Evolutionary conservation across 257 asterid genomes (phyloP).

Genomic region (Solanum paucissectum): DNA sequence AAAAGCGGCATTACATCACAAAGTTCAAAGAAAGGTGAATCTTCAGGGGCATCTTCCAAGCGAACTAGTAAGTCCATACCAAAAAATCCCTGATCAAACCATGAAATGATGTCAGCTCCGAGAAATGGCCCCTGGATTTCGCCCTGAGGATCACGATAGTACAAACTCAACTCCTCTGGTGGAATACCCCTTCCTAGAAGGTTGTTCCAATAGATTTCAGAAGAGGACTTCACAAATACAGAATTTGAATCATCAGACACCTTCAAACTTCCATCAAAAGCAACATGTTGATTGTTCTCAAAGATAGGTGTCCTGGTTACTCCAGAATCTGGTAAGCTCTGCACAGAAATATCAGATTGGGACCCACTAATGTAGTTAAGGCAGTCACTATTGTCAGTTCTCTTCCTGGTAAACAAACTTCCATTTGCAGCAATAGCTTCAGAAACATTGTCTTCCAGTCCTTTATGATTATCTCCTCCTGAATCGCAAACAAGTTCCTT

Average conservation of each 20-base stretch:
- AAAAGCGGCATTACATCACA: conserved; percentile 96
- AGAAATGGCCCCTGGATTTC: conserved; percentile 89
- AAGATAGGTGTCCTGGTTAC: conserved; percentile 19
- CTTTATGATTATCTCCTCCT: conserved; percentile 27
- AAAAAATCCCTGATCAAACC: conserved; percentile 96
- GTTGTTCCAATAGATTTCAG: conserved; percentile 14
- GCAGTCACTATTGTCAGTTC: conserved; percentile 13
- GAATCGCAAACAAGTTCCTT: neutral
- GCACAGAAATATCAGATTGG: conserved; percentile 28
- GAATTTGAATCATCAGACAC: conserved; percentile 26
- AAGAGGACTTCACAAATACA: conserved; percentile 25
- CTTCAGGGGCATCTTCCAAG: conserved; percentile 50
- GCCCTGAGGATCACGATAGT: conserved; percentile 91
- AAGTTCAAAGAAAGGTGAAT: conserved; percentile 57
- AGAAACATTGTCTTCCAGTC: conserved; percentile 18
- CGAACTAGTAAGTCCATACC: conserved; percentile 93
- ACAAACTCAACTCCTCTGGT: conserved; percentile 79
- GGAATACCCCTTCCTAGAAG: conserved; percentile 1
- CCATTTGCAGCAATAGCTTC: conserved; percentile 19
- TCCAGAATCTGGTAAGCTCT: conserved; percentile 20
- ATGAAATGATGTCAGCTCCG: conserved; percentile 79
- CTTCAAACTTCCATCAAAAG: conserved; percentile 25
- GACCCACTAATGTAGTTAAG: conserved; percentile 10
- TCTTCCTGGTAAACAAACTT: neutral
- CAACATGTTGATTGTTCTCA: conserved; percentile 25